Conservation (phyloP, 306 rosid genomes). For the Calophaca sinica region DNA sequence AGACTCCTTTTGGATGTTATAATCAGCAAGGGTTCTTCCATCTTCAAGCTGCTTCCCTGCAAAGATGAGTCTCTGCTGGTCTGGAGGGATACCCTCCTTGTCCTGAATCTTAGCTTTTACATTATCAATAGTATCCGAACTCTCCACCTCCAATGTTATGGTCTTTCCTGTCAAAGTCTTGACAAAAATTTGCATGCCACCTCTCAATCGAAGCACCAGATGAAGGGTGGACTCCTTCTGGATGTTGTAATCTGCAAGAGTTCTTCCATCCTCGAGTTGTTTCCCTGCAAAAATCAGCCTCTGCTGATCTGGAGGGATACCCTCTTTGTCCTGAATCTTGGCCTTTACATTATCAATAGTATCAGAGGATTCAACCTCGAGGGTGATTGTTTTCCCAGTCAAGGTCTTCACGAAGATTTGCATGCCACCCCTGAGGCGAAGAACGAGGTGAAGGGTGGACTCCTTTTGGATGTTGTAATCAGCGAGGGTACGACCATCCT, state of each 20-base stretch:
- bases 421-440: conserved; percentile 6
- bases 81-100: neutral
- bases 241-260: neutral
- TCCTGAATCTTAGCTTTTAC: neutral
- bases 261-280: neutral
- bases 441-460: neutral
- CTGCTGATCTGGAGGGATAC: conserved; percentile 15
- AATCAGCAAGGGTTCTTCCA: too few relatives aligned
- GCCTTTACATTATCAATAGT: conserved; percentile 6
- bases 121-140: neutral
- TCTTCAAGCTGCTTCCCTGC: too few relatives aligned
- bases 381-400: neutral
- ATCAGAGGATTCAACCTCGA: neutral
- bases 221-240: conserved; percentile 3
- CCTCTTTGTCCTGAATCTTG: conserved; percentile 23
- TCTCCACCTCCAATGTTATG: neutral
- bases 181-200: conserved; percentile 4
- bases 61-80: neutral
- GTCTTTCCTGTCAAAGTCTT: neutral
- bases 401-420: neutral
- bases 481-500: neutral
- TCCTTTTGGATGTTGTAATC: conserved; percentile 25
- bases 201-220: neutral
- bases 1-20: too few relatives aligned
- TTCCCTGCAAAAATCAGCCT: conserved; percentile 8